A percentile compares a stretch with the other conserved stretches of the same genome.
Evolutionary conservation across 176 grass and related monocot genomes (phyloP).

Genomic region (Triticum dicoccoides): DNA sequence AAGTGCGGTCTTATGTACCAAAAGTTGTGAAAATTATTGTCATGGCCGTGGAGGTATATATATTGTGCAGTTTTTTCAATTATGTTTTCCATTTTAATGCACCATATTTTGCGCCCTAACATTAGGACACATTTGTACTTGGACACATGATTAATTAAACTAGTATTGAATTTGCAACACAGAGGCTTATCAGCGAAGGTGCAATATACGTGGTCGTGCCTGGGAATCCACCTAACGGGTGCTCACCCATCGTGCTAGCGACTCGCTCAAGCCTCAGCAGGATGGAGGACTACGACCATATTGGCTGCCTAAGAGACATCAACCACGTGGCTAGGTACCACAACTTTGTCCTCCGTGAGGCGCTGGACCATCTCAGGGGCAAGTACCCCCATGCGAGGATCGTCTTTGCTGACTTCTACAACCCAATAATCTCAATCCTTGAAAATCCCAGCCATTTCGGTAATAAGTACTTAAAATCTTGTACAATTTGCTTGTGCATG

Average conservation of each 20-base stretch:
- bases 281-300: not conserved
- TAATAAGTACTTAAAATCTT: not conserved
- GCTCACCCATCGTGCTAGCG: not conserved
- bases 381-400: slow-evolving; percentile 5
- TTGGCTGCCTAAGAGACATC: slow-evolving; percentile 15
- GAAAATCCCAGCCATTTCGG: not conserved
- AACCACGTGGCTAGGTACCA: not conserved
- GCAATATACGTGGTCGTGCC: slow-evolving; percentile 19
- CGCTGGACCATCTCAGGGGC: not conserved
- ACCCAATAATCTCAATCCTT: not conserved
- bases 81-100: too few species aligned
- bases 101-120: too few species aligned
- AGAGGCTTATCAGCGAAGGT: slow-evolving; percentile 6
- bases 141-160: not conserved
- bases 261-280: not conserved
- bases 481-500: too few species aligned
- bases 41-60: not conserved
- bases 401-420: slow-evolving; percentile 27
- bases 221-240: slow-evolving; percentile 23
- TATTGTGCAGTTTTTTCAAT: too few species aligned
- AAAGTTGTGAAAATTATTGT: not conserved
- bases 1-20: not conserved
- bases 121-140: too few species aligned
- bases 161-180: not conserved
- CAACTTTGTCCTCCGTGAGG: not conserved